Conservation (phyloP, 441 rosid genomes). For the Pelargonium cotyledonis region DNA sequence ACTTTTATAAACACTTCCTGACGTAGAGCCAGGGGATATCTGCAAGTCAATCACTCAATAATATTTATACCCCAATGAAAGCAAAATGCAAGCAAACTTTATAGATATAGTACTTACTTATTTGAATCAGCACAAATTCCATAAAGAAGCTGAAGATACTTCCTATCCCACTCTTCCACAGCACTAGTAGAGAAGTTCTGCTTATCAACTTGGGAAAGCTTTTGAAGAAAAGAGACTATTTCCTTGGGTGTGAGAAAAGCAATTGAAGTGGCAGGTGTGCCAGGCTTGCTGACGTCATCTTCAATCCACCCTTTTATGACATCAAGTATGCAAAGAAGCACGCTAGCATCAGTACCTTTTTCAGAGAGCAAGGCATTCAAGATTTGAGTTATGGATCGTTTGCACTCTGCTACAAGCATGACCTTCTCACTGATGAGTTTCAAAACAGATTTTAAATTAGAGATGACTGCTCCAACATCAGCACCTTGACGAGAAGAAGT, state of each 20-base stretch:
- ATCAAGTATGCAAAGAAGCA: slow-evolving; percentile 82
- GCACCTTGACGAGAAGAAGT: slow-evolving; percentile 84
- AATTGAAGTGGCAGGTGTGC: slow-evolving; percentile 39
- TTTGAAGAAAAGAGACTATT: slow-evolving; percentile 76
- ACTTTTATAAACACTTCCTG: slow-evolving; percentile 95
- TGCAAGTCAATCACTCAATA: slow-evolving; percentile 33
- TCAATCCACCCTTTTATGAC: slow-evolving; percentile 84
- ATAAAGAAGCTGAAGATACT: slow-evolving; percentile 88
- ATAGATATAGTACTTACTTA: slow-evolving; percentile 42
- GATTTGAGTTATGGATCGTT: slow-evolving; percentile 64
- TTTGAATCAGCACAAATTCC: slow-evolving; percentile 82
- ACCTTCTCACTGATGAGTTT: slow-evolving; percentile 80
- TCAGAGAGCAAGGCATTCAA: slow-evolving; percentile 79
- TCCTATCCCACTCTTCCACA: slow-evolving; percentile 85
- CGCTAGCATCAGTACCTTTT: slow-evolving; percentile 82
- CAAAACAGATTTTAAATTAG: slow-evolving; percentile 71
- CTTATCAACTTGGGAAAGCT: slow-evolving; percentile 91
- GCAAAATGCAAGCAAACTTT: slow-evolving; percentile 10
- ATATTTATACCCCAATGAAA: slow-evolving; percentile 17
- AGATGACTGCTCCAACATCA: slow-evolving; percentile 76
- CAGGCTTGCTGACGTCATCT: slow-evolving; percentile 60
- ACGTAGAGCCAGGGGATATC: slow-evolving; percentile 57
- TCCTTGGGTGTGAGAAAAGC: slow-evolving; percentile 70
- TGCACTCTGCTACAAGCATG: slow-evolving; percentile 82
- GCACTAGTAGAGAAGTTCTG: slow-evolving; percentile 59